Evolutionary conservation across 2,329 filamentous ascomycete genomes (phyloP), one percentile per base, ranked within the genome.

Genomic region (Exophiala sp.): DNA sequence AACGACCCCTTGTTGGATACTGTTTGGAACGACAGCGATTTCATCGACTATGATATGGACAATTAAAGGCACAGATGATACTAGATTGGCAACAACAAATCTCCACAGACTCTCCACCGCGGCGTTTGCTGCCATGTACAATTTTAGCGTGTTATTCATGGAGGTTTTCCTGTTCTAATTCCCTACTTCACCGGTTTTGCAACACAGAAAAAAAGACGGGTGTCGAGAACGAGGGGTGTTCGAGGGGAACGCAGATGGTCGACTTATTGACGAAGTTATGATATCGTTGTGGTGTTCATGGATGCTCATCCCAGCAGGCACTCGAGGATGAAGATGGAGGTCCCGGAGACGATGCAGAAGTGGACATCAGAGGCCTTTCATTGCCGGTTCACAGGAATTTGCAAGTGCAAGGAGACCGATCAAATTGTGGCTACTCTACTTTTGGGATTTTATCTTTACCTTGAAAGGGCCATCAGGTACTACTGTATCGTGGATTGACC

Each of bases 171-270:
- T 30, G 19, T 34, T 55, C 48, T 16, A 13, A 46, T 55, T 42
- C 53, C 49, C 53, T 53, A 47, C 53, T 56, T 50, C 53, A 56
- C 53, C 53, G 50, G 47, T 56, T 50, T 55, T 39, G 45, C 47
- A 53, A 34, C 41, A 21, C 19, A 9, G 27, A 55, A 50, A 55
- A 53, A 56, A 47, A 50, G 50, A 53, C 47, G 53, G 53, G 46
- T 56, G 53, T 56, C 34, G 49, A 53, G 46, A 53, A 27, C 24
- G 16, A 24, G 34, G 35, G 37, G 44, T 43, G 51, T n/a, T n/a
- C n/a, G 44, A 27, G 32, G 11, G 53, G 37, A 21, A n/a, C 19
- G 32, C 37, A 13, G 22, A 32, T 40, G 35, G 21, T 42, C 24
- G 37, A 30, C n/a, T 42, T 30, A 22, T 34, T 54, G 16, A 55